Conservation (phyloP, 192 early-diverging fungal species). For the Coemansia sp. region DNA sequence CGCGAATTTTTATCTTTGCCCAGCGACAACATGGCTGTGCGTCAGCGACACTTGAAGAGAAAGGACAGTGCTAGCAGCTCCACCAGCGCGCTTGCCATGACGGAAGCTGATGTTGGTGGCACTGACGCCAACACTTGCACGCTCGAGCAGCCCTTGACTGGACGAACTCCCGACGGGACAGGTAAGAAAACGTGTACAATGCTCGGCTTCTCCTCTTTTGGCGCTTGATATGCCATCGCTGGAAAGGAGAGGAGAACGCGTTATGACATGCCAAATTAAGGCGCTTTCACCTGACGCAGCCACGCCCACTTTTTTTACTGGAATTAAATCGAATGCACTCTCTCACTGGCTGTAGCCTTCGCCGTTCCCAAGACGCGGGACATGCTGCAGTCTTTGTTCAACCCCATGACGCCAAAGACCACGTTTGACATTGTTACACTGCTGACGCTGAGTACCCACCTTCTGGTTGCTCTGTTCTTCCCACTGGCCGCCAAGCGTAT, state of each 20-base stretch:
- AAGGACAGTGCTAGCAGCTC: not conserved
- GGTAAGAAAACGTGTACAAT: slow-evolving; percentile 23
- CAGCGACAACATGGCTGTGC: slow-evolving; percentile 28
- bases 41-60: slow-evolving; percentile 37
- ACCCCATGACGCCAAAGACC: slow-evolving; percentile 67
- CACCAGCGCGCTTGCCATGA: not conserved
- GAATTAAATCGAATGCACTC: not conserved
- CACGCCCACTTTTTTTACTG: not conserved
- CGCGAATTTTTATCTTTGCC: slow-evolving; percentile 1
- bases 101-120: not conserved
- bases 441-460: slow-evolving; percentile 64
- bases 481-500: slow-evolving; percentile 58
- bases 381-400: slow-evolving; percentile 77
- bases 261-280: not conserved
- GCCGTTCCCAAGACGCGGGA: slow-evolving; percentile 75
- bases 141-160: slow-evolving; percentile 21
- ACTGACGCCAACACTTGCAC: not conserved
- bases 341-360: slow-evolving; percentile 36
- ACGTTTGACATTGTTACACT: slow-evolving; percentile 76
- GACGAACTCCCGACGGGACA: slow-evolving; percentile 51
- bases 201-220: not conserved
- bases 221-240: not conserved
- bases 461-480: slow-evolving; percentile 69
- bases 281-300: slow-evolving; percentile 6
- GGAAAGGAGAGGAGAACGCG: too few species aligned